Evolutionary conservation across 306 rosid species (phyloP).

Genomic region (Carpinus fangiana): DNA sequence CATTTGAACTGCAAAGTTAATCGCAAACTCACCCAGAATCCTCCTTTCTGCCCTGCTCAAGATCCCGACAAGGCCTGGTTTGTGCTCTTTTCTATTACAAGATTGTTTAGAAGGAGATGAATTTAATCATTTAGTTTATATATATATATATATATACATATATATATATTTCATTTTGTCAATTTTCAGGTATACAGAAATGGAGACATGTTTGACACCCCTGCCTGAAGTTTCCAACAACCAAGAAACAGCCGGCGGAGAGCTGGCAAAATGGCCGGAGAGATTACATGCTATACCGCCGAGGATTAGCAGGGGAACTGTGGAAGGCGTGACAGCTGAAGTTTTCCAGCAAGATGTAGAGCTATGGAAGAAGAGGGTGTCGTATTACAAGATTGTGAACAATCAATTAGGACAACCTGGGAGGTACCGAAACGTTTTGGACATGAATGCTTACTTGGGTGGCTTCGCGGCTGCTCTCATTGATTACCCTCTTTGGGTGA

Average conservation of each 20-base stretch:
- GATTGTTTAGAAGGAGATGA: too few relatives aligned
- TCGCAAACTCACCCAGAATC: slow-evolving; percentile 27
- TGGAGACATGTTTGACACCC: slow-evolving; percentile 72
- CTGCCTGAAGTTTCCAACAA: slow-evolving; percentile 59
- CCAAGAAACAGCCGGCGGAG: slow-evolving; percentile 66
- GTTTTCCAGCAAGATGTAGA: slow-evolving; percentile 45
- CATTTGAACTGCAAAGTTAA: slow-evolving; percentile 56
- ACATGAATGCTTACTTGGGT: slow-evolving; percentile 83
- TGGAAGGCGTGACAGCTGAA: slow-evolving; percentile 47
- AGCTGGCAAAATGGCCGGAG: slow-evolving; percentile 63
- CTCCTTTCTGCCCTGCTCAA: slow-evolving; percentile 49
- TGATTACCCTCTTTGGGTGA: slow-evolving; percentile 78
- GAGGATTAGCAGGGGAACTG: slow-evolving; percentile 59
- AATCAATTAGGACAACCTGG: slow-evolving; percentile 54
- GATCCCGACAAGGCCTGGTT: slow-evolving; percentile 68
- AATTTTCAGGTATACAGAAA: slow-evolving; percentile 59
- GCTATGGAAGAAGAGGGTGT: slow-evolving; percentile 66
- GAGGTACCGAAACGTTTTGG: slow-evolving; percentile 73
- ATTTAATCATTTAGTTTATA: too few relatives aligned
- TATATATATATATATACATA: too few relatives aligned
- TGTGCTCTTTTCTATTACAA: slow-evolving; percentile 7
- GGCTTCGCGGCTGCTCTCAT: slow-evolving; percentile 75
- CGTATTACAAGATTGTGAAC: slow-evolving; percentile 56
- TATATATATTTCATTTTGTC: not conserved
- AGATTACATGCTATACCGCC: slow-evolving; percentile 65